These are phyloP conservation scores for Hyaloperonospora arabidopsidis DNA, from an alignment of 352 stramenopile genomes.

Conservation along the genomic window DNA sequence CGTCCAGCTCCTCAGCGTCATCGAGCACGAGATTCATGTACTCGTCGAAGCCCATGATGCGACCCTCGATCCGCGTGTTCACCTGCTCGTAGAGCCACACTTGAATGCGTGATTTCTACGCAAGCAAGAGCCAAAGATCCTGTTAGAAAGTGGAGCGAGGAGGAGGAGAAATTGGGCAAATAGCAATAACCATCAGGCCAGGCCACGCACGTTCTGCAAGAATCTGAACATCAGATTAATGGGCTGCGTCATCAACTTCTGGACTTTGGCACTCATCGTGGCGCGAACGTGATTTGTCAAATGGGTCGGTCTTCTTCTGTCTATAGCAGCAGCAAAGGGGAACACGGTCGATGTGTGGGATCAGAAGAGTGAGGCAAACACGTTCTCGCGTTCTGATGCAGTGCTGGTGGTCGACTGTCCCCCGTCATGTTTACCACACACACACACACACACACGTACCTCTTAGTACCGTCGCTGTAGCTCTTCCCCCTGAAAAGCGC, in stretches of 20 bases:
- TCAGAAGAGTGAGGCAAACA: too few species aligned
- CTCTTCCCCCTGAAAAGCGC: slow-evolving; percentile 24
- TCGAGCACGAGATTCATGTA: slow-evolving; percentile 99
- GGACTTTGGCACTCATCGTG: slow-evolving; percentile 90
- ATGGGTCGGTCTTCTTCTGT: slow-evolving; percentile 11
- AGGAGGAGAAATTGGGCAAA: neutral
- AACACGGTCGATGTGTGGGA: neutral
- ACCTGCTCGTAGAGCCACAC: slow-evolving; percentile 99
- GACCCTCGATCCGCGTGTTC: slow-evolving; percentile 97
- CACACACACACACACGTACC: slow-evolving; percentile 2
- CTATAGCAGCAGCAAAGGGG: slow-evolving; percentile 8
- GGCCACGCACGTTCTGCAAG: slow-evolving; percentile 89
- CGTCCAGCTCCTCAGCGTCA: slow-evolving; percentile 94
- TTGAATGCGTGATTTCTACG: slow-evolving; percentile 92
- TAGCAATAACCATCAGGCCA: neutral
- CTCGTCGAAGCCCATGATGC: slow-evolving; percentile 97
- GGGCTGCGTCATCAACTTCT: slow-evolving; percentile 99
- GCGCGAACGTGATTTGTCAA: slow-evolving; percentile 5
- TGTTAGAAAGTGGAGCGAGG: too few species aligned
- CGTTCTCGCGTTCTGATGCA: too few species aligned
- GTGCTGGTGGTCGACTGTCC: too few species aligned
- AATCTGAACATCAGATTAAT: slow-evolving; percentile 99
- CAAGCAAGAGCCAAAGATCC: neutral
- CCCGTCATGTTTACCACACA: too few species aligned
- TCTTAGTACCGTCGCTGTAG: slow-evolving; percentile 3